Conservation (phyloP, 257 asterid species). For the Nicotiana tomentosiformis region DNA sequence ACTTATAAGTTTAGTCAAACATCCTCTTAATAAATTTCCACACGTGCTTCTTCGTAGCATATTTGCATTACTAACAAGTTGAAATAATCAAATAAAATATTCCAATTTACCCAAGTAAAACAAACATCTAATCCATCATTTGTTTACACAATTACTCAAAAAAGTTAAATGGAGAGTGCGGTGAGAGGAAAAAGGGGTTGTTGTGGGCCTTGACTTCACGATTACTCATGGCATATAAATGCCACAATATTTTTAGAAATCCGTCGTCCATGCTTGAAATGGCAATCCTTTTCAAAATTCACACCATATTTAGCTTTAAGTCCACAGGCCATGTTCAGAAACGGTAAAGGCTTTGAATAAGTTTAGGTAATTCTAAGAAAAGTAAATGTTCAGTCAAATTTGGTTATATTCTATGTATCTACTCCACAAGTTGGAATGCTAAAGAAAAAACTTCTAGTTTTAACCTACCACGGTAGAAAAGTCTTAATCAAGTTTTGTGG, state of each 20-base stretch:
- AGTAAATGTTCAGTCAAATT: neutral
- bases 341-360: neutral
- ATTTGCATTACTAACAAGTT: neutral
- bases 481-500: neutral
- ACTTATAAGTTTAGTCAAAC: no score
- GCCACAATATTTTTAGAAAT: neutral
- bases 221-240: neutral
- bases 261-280: neutral
- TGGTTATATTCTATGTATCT: neutral
- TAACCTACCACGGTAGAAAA: constrained; percentile 1
- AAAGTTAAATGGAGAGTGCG: neutral
- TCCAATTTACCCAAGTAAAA: neutral
- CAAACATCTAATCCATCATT: neutral
- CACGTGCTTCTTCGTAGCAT: no score
- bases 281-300: neutral
- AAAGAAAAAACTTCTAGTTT: neutral
- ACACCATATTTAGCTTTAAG: neutral
- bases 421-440: neutral
- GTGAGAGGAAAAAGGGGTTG: neutral
- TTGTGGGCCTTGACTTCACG: neutral
- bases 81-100: neutral
- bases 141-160: neutral
- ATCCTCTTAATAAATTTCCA: no score
- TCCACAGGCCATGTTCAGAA: neutral
- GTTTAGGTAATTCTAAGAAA: neutral